Conservation (phyloP, 441 rosid species). For the Raphanus hybrid region DNA sequence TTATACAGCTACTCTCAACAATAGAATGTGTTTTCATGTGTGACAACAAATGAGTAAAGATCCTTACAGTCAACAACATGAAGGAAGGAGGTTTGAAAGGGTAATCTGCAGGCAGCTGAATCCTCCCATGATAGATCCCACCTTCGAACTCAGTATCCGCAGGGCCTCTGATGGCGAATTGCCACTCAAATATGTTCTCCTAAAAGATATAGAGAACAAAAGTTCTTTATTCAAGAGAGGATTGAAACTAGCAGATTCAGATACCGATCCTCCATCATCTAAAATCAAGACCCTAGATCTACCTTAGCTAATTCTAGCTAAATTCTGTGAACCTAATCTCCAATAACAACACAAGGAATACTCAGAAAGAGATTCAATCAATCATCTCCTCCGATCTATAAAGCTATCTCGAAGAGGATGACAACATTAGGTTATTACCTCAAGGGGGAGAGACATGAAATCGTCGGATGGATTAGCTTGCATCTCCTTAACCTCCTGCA, state of each 20-base stretch:
- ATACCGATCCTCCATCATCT: background rate
- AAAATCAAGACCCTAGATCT: background rate
- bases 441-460: constrained; percentile 96
- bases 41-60: no score
- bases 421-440: constrained; percentile 55
- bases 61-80: constrained; percentile 82
- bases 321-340: background rate
- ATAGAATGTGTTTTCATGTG: no score
- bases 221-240: background rate
- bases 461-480: constrained; percentile 98
- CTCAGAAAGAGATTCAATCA: background rate
- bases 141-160: constrained; percentile 88
- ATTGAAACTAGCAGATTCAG: no score
- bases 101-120: constrained; percentile 90
- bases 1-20: background rate
- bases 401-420: background rate
- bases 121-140: constrained; percentile 97
- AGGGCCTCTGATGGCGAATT: constrained; percentile 91
- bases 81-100: constrained; percentile 98
- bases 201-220: constrained; percentile 31
- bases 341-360: background rate
- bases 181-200: constrained; percentile 99
- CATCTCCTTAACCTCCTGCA: constrained; percentile 99
- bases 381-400: constrained; percentile 18
- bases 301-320: background rate